Evolutionary conservation across 169 alveolate genomes (phyloP).

Genomic region (Cryptosporidium sp.): DNA sequence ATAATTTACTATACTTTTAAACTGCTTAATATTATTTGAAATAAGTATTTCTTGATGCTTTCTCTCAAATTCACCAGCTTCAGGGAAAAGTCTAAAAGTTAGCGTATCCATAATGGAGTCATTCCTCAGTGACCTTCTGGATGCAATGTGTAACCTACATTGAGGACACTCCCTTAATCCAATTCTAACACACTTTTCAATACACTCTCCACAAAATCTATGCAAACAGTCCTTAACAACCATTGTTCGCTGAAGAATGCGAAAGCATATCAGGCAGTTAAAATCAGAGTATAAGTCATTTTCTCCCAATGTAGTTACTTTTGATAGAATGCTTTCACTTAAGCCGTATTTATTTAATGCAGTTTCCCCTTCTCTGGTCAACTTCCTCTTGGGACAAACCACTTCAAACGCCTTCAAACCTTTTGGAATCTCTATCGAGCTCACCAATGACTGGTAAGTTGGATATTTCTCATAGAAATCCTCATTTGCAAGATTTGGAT

Average conservation of each 20-base stretch:
- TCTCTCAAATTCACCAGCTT: slow-evolving; percentile 67
- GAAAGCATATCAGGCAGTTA: slow-evolving; percentile 51
- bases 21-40: slow-evolving; percentile 17
- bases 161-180: slow-evolving; percentile 86
- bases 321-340: slow-evolving; percentile 25
- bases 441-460: slow-evolving; percentile 12
- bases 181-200: slow-evolving; percentile 84
- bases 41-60: slow-evolving; percentile 38
- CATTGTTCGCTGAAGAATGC: slow-evolving; percentile 64
- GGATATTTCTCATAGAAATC: slow-evolving; percentile 52
- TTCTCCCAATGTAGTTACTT: slow-evolving; percentile 59
- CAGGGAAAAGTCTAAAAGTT: slow-evolving; percentile 79
- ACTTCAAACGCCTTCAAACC: slow-evolving; percentile 48
- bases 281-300: slow-evolving; percentile 66
- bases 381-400: slow-evolving; percentile 57
- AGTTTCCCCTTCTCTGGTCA: slow-evolving; percentile 4
- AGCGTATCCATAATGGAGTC: slow-evolving; percentile 81
- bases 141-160: slow-evolving; percentile 84
- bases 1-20: neutral
- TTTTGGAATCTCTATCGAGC: slow-evolving; percentile 41
- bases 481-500: slow-evolving; percentile 41
- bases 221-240: slow-evolving; percentile 85
- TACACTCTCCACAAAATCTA: slow-evolving; percentile 85
- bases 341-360: neutral
- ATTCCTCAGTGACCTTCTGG: slow-evolving; percentile 79